Percentiles rank a stretch among this genome's conserved stretches.
These are phyloP conservation scores for Umbelopsis vinacea DNA, from an alignment of 192 early-diverging fungal genomes.

Conservation along the genomic window DNA sequence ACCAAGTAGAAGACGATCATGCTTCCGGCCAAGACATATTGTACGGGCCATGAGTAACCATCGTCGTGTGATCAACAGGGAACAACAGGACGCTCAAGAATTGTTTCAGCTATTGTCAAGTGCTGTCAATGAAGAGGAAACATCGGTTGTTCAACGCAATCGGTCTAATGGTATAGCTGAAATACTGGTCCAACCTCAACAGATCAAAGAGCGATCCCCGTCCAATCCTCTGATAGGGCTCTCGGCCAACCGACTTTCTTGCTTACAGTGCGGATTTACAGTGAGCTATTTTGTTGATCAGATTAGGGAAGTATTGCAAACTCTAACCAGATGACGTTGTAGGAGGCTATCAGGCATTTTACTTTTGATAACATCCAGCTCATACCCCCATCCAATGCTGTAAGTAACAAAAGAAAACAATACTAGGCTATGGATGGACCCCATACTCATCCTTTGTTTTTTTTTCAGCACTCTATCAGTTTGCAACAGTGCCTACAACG, in stretches of 20 bases:
- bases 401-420: background rate
- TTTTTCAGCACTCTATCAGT: slow-evolving; percentile 44
- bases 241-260: slow-evolving; percentile 75
- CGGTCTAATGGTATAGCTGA: background rate
- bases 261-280: slow-evolving; percentile 79
- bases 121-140: slow-evolving; percentile 69
- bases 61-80: slow-evolving; percentile 64
- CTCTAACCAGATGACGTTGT: slow-evolving; percentile 24
- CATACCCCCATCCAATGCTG: slow-evolving; percentile 57
- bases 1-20: slow-evolving; percentile 35
- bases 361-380: slow-evolving; percentile 82
- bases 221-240: slow-evolving; percentile 80
- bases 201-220: background rate
- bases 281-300: slow-evolving; percentile 34
- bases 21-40: slow-evolving; percentile 67
- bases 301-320: background rate
- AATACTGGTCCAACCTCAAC: background rate
- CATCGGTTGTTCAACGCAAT: background rate
- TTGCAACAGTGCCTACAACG: slow-evolving; percentile 58
- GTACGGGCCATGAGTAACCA: slow-evolving; percentile 61
- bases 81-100: slow-evolving; percentile 91
- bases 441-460: background rate
- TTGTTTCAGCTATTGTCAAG: slow-evolving; percentile 81
- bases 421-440: background rate
- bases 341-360: slow-evolving; percentile 75